Evolutionary conservation across 371 early-diverging fungal genomes (phyloP).

Genomic region (Mucor irregularis): DNA sequence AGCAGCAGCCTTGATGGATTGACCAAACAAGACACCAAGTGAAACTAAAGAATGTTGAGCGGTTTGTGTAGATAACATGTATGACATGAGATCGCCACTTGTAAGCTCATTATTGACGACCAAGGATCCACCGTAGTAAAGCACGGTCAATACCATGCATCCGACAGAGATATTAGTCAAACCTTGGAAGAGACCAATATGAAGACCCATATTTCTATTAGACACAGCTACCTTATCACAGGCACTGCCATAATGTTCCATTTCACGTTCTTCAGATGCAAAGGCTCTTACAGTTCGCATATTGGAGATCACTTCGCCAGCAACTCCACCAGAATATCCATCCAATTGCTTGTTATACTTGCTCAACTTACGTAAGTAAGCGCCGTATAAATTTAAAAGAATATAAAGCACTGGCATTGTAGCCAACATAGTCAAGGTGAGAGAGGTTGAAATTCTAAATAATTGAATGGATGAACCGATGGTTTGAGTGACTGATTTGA

Average conservation of each 20-base stretch:
- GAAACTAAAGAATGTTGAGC: slow-evolving; percentile 74
- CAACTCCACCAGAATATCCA: slow-evolving; percentile 61
- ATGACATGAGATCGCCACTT: slow-evolving; percentile 74
- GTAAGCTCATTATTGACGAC: slow-evolving; percentile 68
- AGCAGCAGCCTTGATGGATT: slow-evolving; percentile 69
- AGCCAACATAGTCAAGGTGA: slow-evolving; percentile 62
- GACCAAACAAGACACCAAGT: slow-evolving; percentile 77
- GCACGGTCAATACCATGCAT: slow-evolving; percentile 67
- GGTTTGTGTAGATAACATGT: slow-evolving; percentile 76
- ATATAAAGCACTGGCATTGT: slow-evolving; percentile 73
- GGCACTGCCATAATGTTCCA: slow-evolving; percentile 56
- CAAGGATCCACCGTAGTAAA: slow-evolving; percentile 74
- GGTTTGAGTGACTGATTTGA: slow-evolving; percentile 71
- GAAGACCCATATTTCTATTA: slow-evolving; percentile 64
- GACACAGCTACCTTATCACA: slow-evolving; percentile 42
- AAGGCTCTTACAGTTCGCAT: slow-evolving; percentile 79
- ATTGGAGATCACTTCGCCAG: slow-evolving; percentile 71
- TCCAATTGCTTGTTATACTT: slow-evolving; percentile 56
- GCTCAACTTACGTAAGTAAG: slow-evolving; percentile 65
- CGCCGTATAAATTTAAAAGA: slow-evolving; percentile 70
- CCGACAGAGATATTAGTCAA: slow-evolving; percentile 74
- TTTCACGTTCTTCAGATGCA: slow-evolving; percentile 69
- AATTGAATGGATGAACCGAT: slow-evolving; percentile 70
- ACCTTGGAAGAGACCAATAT: slow-evolving; percentile 81
- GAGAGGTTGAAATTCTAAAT: slow-evolving; percentile 61